Conservation (phyloP, 371 early-diverging fungal genomes). For the Rhizopus sp. region DNA sequence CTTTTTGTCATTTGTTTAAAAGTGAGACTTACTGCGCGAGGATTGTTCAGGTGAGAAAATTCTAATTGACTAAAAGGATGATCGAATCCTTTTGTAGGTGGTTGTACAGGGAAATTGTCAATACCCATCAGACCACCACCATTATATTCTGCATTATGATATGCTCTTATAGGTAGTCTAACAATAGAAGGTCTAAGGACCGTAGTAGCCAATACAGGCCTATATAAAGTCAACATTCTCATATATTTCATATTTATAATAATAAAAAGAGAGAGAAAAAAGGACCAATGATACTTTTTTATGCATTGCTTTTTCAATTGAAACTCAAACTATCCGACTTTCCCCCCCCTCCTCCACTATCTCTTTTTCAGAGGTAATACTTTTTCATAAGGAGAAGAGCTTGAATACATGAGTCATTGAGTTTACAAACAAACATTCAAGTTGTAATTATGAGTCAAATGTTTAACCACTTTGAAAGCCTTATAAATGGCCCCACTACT, state of each 20-base stretch:
- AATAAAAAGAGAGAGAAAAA: not conserved
- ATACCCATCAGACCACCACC: constrained; percentile 25
- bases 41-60: constrained; percentile 17
- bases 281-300: not conserved
- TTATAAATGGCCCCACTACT: too few relatives aligned
- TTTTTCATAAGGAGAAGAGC: too few relatives aligned
- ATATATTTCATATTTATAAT: not conserved
- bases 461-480: too few relatives aligned
- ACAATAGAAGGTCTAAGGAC: not conserved
- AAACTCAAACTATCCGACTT: too few relatives aligned
- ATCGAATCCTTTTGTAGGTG: constrained; percentile 10
- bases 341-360: too few relatives aligned
- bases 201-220: not conserved
- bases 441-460: too few relatives aligned
- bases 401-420: too few relatives aligned
- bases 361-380: too few relatives aligned
- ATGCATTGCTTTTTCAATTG: too few relatives aligned
- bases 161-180: constrained; percentile 1
- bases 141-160: constrained; percentile 28
- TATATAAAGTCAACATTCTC: not conserved
- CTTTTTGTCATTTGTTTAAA: not conserved
- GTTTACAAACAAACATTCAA: too few relatives aligned
- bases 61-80: constrained; percentile 24
- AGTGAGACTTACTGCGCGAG: constrained; percentile 20
- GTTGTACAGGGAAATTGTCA: constrained; percentile 12